phyloP scores from a whole-genome alignment of 148 eudicot species.

The Tetragonia tetragonoides region DNA sequence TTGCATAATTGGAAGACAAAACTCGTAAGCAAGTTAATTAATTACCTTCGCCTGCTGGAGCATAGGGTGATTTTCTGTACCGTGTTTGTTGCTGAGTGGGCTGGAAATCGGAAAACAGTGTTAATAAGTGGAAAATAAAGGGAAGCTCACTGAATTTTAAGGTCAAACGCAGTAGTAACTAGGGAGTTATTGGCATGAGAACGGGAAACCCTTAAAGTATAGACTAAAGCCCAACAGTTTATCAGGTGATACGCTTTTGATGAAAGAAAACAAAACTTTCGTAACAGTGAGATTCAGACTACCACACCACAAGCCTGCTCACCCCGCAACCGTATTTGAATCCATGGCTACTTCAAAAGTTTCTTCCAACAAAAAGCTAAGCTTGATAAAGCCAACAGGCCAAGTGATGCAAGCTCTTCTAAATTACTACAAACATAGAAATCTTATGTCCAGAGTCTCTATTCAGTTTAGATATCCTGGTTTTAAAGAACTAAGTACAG shows the following conservation, averaged over 20 bases:
- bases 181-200: neutral
- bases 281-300: too few species aligned
- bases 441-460: neutral
- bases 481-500: neutral
- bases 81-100: slow-evolving; percentile 85
- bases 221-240: neutral
- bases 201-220: neutral
- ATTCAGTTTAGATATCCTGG: neutral
- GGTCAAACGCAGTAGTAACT: neutral
- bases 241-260: too few species aligned
- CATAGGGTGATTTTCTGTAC: slow-evolving; percentile 82
- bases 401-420: too few species aligned
- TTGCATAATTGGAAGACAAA: neutral
- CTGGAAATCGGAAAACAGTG: slow-evolving; percentile 20
- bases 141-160: neutral
- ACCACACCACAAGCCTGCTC: neutral
- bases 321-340: too few species aligned
- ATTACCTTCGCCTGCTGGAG: slow-evolving; percentile 91
- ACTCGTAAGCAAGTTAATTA: slow-evolving; percentile 2
- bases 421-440: too few species aligned
- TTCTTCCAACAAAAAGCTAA: too few species aligned
- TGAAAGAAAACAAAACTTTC: too few species aligned
- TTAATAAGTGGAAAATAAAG: neutral
- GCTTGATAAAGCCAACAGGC: too few species aligned
- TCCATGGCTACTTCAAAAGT: neutral